Evolutionary conservation across 1,284 basidiomycete species (phyloP).

Genomic region (Sporisorium iseilematis-ciliati): DNA sequence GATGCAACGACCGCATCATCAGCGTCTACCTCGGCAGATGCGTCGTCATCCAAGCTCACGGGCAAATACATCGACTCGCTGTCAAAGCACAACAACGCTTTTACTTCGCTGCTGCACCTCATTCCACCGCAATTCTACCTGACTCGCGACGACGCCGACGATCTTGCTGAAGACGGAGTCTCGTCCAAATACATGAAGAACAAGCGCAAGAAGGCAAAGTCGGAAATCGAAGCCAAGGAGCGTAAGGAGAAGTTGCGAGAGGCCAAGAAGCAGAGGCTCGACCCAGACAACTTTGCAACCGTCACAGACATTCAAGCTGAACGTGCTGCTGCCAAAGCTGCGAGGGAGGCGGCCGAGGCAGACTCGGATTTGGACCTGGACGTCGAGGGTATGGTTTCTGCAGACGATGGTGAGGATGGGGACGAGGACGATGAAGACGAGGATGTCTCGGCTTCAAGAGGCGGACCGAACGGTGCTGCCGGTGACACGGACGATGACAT

Average conservation of each 20-base stretch:
- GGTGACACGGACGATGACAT: slow-evolving; percentile 55
- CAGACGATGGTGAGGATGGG: slow-evolving; percentile 34
- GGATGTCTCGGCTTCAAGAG: slow-evolving; percentile 2
- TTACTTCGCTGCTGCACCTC: slow-evolving; percentile 57
- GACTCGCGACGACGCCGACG: slow-evolving; percentile 46
- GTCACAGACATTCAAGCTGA: slow-evolving; percentile 59
- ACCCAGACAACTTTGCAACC: slow-evolving; percentile 63
- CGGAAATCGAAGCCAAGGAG: slow-evolving; percentile 58
- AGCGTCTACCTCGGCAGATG: slow-evolving; percentile 27
- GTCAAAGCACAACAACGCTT: slow-evolving; percentile 55
- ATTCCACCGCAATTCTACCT: slow-evolving; percentile 67
- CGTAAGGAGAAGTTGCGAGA: slow-evolving; percentile 56
- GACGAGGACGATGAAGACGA: slow-evolving; percentile 44
- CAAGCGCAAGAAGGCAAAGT: slow-evolving; percentile 65
- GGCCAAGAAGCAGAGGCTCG: slow-evolving; percentile 61
- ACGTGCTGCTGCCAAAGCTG: slow-evolving; percentile 49
- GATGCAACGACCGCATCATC: slow-evolving; percentile 10
- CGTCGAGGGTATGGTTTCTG: slow-evolving; percentile 44
- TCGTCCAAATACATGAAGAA: slow-evolving; percentile 66
- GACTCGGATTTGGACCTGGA: slow-evolving; percentile 54
- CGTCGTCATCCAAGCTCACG: slow-evolving; percentile 10
- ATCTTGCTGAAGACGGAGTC: slow-evolving; percentile 38
- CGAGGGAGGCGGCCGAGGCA: slow-evolving; percentile 32
- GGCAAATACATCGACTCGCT: slow-evolving; percentile 51
- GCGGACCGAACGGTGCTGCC: slow-evolving; percentile 27